Evolutionary conservation across 345 rosid genomes (phyloP).

Genomic region (Linum usitatissimum): DNA sequence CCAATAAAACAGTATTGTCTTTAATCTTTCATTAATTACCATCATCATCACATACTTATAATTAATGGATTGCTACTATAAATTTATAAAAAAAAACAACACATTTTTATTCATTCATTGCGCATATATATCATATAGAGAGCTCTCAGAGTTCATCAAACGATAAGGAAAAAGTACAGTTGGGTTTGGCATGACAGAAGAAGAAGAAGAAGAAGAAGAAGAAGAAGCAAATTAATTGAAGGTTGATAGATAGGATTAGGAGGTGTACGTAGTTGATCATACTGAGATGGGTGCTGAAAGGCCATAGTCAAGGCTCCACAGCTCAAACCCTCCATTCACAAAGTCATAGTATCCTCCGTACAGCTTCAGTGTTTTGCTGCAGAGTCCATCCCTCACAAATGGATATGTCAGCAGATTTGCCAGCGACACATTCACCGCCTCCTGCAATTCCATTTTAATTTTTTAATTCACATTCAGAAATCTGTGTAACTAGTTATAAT

Average conservation of each 20-base stretch:
- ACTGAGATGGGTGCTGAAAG: constrained; percentile 67
- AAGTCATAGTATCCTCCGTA: constrained; percentile 94
- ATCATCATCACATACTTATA: too few relatives aligned
- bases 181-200: neutral
- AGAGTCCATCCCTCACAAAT: constrained; percentile 85
- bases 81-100: too few relatives aligned
- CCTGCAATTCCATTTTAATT: too few relatives aligned
- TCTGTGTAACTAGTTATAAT: too few relatives aligned
- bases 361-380: constrained; percentile 62
- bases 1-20: constrained; percentile 10
- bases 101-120: too few relatives aligned
- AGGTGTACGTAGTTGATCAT: constrained; percentile 38
- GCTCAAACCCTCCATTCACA: constrained; percentile 73
- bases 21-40: neutral
- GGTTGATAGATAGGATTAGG: too few relatives aligned
- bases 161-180: constrained; percentile 17
- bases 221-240: too few relatives aligned
- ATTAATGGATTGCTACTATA: too few relatives aligned
- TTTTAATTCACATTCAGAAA: too few relatives aligned
- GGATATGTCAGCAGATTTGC: constrained; percentile 82
- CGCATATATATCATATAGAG: neutral
- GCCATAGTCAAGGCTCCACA: constrained; percentile 75
- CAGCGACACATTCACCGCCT: constrained; percentile 90
- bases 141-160: constrained; percentile 10
- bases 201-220: too few relatives aligned